Conservation (phyloP, 495 filamentous ascomycete genomes). For the Achaetomiella virescens region DNA sequence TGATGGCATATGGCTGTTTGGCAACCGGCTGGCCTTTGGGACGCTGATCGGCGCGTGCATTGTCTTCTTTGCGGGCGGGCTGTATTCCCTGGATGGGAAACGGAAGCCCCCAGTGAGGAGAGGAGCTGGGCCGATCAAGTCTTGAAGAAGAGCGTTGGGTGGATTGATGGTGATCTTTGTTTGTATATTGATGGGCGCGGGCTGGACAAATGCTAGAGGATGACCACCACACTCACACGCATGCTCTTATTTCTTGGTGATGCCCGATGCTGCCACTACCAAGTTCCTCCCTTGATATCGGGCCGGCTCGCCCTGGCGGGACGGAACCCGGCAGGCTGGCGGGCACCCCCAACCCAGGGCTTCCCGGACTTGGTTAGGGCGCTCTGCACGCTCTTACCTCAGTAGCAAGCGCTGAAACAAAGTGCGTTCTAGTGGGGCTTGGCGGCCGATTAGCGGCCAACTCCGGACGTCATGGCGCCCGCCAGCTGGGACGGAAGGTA, state of each 20-base stretch:
- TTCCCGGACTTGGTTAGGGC: conserved; percentile 20
- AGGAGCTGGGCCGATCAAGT: conserved; percentile 14
- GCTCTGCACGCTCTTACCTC: conserved; percentile 18
- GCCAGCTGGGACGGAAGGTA: conserved; percentile 6
- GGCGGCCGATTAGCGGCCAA: conserved; percentile 10
- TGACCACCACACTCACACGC: too few relatives aligned
- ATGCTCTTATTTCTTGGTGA: too few relatives aligned
- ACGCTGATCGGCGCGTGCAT: conserved; percentile 75
- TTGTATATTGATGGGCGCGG: neutral
- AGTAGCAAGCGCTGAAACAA: conserved; percentile 15
- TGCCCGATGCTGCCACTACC: neutral
- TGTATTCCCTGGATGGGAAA: conserved; percentile 75
- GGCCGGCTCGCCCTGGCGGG: neutral
- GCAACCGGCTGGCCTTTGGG: conserved; percentile 66
- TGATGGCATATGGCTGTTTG: conserved; percentile 88
- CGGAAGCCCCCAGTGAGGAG: conserved; percentile 25
- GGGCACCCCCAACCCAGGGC: conserved; percentile 5
- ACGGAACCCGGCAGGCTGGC: neutral
- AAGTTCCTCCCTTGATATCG: neutral
- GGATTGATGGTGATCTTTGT: neutral
- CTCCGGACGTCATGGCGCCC: conserved; percentile 1
- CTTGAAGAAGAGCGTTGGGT: conserved; percentile 5
- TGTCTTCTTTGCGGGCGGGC: conserved; percentile 79
- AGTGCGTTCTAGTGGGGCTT: conserved; percentile 17
- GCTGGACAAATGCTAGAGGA: neutral